A percentile compares a stretch with the other conserved stretches of the same genome.
These are phyloP conservation scores for Euphrasia confusa DNA, from an alignment of 257 asterid species.

Conservation along the genomic window DNA sequence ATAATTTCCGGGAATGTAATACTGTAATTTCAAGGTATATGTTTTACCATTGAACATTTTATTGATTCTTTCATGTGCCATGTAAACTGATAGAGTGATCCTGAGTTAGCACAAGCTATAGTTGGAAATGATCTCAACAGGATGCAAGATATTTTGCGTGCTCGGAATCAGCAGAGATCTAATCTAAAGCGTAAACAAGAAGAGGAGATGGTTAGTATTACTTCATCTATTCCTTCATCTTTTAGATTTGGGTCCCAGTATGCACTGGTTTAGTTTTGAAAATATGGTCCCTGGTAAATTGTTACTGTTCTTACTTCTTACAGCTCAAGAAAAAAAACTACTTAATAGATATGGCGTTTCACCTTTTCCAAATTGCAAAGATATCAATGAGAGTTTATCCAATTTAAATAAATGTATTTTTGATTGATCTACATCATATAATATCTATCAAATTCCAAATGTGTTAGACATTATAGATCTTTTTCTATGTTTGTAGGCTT, in stretches of 20 bases:
- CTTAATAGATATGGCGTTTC: too few species aligned
- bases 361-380: constrained; percentile 1
- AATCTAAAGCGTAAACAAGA: constrained; percentile 71
- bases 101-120: constrained; percentile 89
- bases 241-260: constrained; percentile 1
- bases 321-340: too few species aligned
- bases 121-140: constrained; percentile 83
- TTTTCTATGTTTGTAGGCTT: background rate
- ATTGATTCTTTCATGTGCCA: constrained; percentile 25
- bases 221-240: constrained; percentile 8
- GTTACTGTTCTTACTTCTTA: too few species aligned
- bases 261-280: too few species aligned
- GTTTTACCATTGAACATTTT: background rate
- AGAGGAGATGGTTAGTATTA: constrained; percentile 78
- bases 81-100: constrained; percentile 68
- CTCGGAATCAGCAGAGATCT: constrained; percentile 64
- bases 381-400: background rate
- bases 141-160: constrained; percentile 80
- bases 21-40: background rate
- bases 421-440: background rate
- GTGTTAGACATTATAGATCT: too few species aligned
- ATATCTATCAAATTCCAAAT: background rate
- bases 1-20: too few species aligned
- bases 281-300: too few species aligned
- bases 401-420: background rate